These are phyloP conservation scores for Cryptococcus sp. DNA, from an alignment of 1,284 basidiomycete species.

Conservation along the genomic window DNA sequence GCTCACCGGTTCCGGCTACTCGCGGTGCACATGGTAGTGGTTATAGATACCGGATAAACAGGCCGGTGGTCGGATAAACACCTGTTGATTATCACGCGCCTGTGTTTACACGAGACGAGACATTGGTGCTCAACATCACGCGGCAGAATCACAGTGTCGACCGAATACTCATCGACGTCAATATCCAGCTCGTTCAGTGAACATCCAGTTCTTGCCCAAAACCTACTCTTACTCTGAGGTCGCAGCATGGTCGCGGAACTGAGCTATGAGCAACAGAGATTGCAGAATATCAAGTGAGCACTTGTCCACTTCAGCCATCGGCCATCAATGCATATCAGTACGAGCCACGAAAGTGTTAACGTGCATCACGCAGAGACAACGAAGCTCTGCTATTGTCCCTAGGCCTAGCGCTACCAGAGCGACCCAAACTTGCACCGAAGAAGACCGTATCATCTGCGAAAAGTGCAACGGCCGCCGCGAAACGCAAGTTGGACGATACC, in stretches of 20 bases:
- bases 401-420: conserved; percentile 24
- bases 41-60: too few relatives aligned
- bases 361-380: conserved; percentile 41
- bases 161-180: too few relatives aligned
- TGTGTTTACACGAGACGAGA: background rate
- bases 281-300: conserved; percentile 38
- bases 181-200: too few relatives aligned
- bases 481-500: background rate
- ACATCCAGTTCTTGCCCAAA: too few relatives aligned
- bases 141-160: too few relatives aligned
- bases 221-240: too few relatives aligned
- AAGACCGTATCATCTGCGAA: background rate
- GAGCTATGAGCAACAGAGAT: conserved; percentile 28
- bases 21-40: too few relatives aligned
- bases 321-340: too few relatives aligned
- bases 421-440: conserved; percentile 8
- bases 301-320: background rate
- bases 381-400: conserved; percentile 38
- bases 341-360: too few relatives aligned
- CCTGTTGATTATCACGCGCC: background rate
- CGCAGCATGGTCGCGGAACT: conserved; percentile 2
- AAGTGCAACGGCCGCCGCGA: background rate
- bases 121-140: background rate
- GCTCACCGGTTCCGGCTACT: too few relatives aligned
- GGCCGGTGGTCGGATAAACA: too few relatives aligned